Base-by-base conservation (phyloP, 108 stramenopile genomes). In the Skeletonema tropicum region DNA sequence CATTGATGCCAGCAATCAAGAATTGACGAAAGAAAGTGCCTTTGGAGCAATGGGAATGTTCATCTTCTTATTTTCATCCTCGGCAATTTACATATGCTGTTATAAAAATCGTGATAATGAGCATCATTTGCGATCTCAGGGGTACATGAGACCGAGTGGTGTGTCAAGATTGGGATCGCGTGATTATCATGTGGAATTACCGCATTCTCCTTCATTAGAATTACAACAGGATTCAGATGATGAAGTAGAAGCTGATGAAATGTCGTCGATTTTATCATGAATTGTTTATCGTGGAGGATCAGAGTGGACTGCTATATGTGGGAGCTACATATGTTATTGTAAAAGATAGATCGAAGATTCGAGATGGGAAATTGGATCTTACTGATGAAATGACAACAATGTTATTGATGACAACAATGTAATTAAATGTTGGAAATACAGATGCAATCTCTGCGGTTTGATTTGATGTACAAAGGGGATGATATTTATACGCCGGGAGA, bases 31-130 rank as follows among this genome's bases (percentile, higher is more conserved):
- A 75, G 70, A 76, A 32, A 90, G 68, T 73, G 94, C 94, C 9
- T 92, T 88, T 79, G 94, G 94, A 30, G 94, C 90, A 39, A 89
- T 83, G 83, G 87, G 87, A 38, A 89, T 88, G 75, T 94, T 94
- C 78, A 66, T 89, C 17, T 74, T 87, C 64, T 79, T 88, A n/a
- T 91, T 94, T 32, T 63, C 42, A 59, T 58, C 66, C 23, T 79
- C 78, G 26, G 65, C 68, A 42, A 49, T 79, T 29, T 79, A 79
- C 57, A 60, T 79, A 68, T 79, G 78, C 46, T 79, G 33, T 57
- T 55, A 68, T 35, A 79, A 67, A 46, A 21, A 64, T 35, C 65
- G 57, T 58, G 31, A 67, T 61, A 65, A 79, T n/a, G 78, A 79
- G 61, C 58, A 68, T 64, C 26, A 14, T 26, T 64, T 78, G n/a